Conservation (phyloP, 2,329 filamentous ascomycete species). For the Aspergillus calidoustus region DNA sequence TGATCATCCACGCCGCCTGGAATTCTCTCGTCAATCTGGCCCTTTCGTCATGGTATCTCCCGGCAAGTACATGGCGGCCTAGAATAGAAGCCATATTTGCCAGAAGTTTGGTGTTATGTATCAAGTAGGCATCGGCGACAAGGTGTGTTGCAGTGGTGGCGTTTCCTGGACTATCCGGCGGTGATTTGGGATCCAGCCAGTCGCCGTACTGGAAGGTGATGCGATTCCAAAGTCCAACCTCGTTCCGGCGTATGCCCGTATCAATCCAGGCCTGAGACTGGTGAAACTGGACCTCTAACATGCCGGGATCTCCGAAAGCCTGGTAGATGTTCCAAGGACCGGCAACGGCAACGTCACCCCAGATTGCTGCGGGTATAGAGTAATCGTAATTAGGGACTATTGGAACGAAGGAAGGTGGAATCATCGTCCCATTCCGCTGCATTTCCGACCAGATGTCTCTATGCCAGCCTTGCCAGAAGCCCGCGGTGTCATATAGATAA, state of each 20-base stretch:
- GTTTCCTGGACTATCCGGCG: constrained; percentile 37
- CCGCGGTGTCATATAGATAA: constrained; percentile 58
- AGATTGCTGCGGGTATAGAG: constrained; percentile 32
- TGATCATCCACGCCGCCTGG: no score
- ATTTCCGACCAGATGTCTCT: constrained; percentile 49
- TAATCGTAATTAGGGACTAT: constrained; percentile 12
- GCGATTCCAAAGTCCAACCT: constrained; percentile 37
- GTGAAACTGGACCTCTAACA: constrained; percentile 40
- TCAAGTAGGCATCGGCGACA: constrained; percentile 29
- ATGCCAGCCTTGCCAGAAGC: constrained; percentile 57
- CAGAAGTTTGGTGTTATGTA: no score
- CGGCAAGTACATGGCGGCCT: no score
- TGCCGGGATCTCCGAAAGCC: constrained; percentile 36
- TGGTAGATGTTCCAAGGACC: constrained; percentile 42
- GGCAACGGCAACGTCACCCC: constrained; percentile 45
- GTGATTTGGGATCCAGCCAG: constrained; percentile 48
- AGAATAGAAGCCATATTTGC: no score
- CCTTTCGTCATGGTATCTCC: no score
- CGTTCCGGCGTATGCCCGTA: no score
- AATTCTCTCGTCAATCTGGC: no score
- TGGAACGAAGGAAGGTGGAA: constrained; percentile 39
- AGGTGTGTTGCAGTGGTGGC: constrained; percentile 37
- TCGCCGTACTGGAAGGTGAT: constrained; percentile 43
- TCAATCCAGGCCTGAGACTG: not conserved
- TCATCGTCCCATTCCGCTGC: constrained; percentile 30